Evolutionary conservation across 2,329 filamentous ascomycete genomes (phyloP).

Genomic region (Aspergillus hiratsukae): DNA sequence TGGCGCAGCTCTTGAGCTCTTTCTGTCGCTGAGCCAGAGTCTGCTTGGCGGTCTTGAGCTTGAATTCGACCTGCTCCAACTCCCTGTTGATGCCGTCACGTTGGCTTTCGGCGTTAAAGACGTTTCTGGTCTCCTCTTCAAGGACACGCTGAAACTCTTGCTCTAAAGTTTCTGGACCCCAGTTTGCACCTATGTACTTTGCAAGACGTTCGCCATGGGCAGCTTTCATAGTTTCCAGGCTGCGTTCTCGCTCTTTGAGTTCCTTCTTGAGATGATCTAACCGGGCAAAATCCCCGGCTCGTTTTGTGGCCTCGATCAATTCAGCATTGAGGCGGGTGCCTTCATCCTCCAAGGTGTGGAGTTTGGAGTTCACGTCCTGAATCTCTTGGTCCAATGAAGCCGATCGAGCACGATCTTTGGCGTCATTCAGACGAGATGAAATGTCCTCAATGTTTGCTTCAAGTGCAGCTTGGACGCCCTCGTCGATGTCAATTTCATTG

Average conservation of each 20-base stretch:
- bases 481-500: slow-evolving; percentile 73
- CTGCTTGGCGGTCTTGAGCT: slow-evolving; percentile 62
- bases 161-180: slow-evolving; percentile 68
- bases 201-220: slow-evolving; percentile 71
- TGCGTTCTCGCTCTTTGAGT: slow-evolving; percentile 65
- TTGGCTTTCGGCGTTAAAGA: slow-evolving; percentile 63
- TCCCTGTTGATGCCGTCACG: slow-evolving; percentile 69
- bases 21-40: slow-evolving; percentile 59
- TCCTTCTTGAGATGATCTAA: slow-evolving; percentile 81
- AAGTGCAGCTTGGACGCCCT: slow-evolving; percentile 74
- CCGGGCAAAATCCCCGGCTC: slow-evolving; percentile 76
- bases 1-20: slow-evolving; percentile 59
- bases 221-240: slow-evolving; percentile 69
- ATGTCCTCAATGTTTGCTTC: slow-evolving; percentile 70
- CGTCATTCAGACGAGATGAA: slow-evolving; percentile 56
- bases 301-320: slow-evolving; percentile 73
- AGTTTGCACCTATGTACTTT: slow-evolving; percentile 59
- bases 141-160: slow-evolving; percentile 62
- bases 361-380: slow-evolving; percentile 58
- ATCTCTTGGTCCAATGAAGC: slow-evolving; percentile 69
- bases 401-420: slow-evolving; percentile 59
- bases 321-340: slow-evolving; percentile 71
- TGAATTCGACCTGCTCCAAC: slow-evolving; percentile 71
- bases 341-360: slow-evolving; percentile 67
- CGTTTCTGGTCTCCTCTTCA: slow-evolving; percentile 52